Conservation (phyloP, 2,329 filamentous ascomycete species). For the Parafenestella ontariensis region DNA sequence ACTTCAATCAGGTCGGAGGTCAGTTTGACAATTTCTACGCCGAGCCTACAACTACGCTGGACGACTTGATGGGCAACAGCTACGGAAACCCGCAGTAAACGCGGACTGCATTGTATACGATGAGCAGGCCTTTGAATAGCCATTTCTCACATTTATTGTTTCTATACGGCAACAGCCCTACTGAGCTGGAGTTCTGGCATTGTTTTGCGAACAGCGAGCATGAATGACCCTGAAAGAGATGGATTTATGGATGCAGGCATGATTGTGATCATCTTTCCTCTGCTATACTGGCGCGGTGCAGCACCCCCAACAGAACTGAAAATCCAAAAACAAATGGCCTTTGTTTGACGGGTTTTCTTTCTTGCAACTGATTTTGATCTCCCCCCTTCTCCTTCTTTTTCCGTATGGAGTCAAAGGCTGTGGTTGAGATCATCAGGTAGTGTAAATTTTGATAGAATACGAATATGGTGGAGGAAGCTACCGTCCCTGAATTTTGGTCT, state of each 20-base stretch:
- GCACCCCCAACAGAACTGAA: slow-evolving; percentile 38
- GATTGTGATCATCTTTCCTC: slow-evolving; percentile 25
- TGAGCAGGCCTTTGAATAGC: slow-evolving; percentile 30
- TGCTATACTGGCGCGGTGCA: slow-evolving; percentile 25
- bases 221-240: slow-evolving; percentile 20
- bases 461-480: slow-evolving; percentile 26
- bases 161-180: slow-evolving; percentile 12
- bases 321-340: slow-evolving; percentile 44
- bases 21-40: slow-evolving; percentile 44
- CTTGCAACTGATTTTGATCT: slow-evolving; percentile 39
- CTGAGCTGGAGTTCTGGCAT: slow-evolving; percentile 22
- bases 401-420: slow-evolving; percentile 25
- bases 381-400: slow-evolving; percentile 38
- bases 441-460: slow-evolving; percentile 32
- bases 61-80: slow-evolving; percentile 38
- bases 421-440: slow-evolving; percentile 46
- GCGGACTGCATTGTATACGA: slow-evolving; percentile 21
- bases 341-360: slow-evolving; percentile 32
- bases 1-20: slow-evolving; percentile 50
- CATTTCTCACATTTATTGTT: slow-evolving; percentile 22
- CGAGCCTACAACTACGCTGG: slow-evolving; percentile 38
- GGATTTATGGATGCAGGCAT: slow-evolving; percentile 16
- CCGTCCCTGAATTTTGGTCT: background rate
- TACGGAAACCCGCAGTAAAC: slow-evolving; percentile 31
- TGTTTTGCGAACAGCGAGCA: slow-evolving; percentile 24